Evolutionary conservation across 2,329 filamentous ascomycete species (phyloP), one percentile per base, ranked within the genome.

Genomic region (Paecilomyces sp.): DNA sequence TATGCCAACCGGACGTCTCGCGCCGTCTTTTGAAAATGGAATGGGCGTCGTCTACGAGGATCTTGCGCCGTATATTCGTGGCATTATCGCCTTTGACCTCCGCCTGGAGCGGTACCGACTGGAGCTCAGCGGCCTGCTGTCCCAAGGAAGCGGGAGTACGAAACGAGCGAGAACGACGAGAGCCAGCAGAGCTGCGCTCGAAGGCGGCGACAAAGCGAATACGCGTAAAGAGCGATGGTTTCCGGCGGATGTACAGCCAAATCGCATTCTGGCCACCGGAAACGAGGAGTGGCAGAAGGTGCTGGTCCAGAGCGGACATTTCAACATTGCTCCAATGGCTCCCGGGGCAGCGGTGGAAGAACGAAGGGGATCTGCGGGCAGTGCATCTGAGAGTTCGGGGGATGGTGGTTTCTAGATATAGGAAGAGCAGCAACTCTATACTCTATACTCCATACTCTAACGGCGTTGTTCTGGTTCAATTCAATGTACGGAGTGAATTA

Each of bases 11-110:
- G 74, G 72, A 11, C 74, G 74, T 13, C 65, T 73, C 56, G 71
- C 88, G 0, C 92, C 90, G 0, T 85, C 88, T 0, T 91, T 96
- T 64, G 91, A 96, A 67, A 85, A 89, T 52, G 85, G 86, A 0
- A 77, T 89, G 66, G 72, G 74, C 0, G 79, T 87, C 22, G 85
- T 96, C 33, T 82, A 84, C 0, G 77, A 88, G 12, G 94, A 99
- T 63, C 80, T 97, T 1, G 92, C 92, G 0, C 94, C 95, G 0
- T 97, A 91, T 72, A 84, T 97, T n/a, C 89, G 95, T 11, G 82
- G 83, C 41, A 97, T 99, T 61, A 86, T 93, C 1, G 81, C 86
- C 0, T 89, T 88, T 69, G 93, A 97, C 66, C 78, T 85, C 22
- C 81, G 80, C 1, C 82, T 94, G 1, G 88, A 91, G 67, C 79